These are phyloP conservation scores for Eimeria maxima DNA, from an alignment of 169 alveolate genomes.

Conservation along the genomic window DNA sequence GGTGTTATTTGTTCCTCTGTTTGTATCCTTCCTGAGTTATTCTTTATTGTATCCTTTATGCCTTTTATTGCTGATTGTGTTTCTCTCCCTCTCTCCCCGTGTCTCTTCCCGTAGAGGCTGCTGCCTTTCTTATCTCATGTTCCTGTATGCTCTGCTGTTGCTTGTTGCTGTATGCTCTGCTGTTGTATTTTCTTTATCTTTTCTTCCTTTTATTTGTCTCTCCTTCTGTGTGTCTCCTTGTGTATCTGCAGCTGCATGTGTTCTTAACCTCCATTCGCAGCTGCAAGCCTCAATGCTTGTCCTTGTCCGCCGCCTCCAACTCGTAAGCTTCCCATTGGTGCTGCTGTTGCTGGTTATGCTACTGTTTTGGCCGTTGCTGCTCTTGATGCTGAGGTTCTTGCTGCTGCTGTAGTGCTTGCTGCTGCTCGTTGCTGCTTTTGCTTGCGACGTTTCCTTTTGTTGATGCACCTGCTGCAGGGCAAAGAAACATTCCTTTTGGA, in stretches of 20 bases:
- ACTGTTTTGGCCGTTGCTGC: background rate
- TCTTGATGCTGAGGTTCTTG: background rate
- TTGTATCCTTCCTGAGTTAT: background rate
- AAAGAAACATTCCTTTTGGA: background rate
- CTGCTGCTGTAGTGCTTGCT: background rate
- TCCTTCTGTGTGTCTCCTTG: background rate
- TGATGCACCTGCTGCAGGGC: background rate
- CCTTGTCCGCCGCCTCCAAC: constrained; percentile 67
- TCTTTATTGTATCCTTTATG: too few relatives aligned
- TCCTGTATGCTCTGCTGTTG: too few relatives aligned
- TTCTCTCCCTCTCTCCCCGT: background rate
- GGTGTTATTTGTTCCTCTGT: background rate
- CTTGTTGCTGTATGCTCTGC: too few relatives aligned
- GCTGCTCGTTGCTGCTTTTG: background rate
- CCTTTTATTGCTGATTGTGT: background rate
- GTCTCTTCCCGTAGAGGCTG: background rate
- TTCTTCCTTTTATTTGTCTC: too few relatives aligned
- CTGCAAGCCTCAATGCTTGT: constrained; percentile 77
- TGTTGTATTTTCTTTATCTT: too few relatives aligned
- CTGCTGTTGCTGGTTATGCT: constrained; percentile 6
- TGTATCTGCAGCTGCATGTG: constrained; percentile 70
- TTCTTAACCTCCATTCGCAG: constrained; percentile 64
- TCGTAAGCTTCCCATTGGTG: constrained; percentile 12
- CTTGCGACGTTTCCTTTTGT: background rate
- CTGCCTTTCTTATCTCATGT: too few relatives aligned